Conservation (phyloP, 2,329 filamentous ascomycete species). For the Monilinia aucupariae region DNA sequence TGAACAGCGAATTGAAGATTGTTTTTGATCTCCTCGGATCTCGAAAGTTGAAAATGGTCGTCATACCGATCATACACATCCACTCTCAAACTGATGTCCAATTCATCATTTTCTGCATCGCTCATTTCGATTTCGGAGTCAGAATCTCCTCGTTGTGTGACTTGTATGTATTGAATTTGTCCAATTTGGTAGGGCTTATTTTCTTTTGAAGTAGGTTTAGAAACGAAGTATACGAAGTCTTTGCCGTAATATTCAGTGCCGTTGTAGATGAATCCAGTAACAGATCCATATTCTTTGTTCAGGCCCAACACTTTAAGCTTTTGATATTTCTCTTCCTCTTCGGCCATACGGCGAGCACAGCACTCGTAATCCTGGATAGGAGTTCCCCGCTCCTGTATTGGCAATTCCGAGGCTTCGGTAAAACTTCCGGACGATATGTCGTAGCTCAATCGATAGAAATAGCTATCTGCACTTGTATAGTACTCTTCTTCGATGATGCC, state of each 20-base stretch:
- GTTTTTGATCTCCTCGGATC: not conserved
- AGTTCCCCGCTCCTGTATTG: not conserved
- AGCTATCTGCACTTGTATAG: not conserved
- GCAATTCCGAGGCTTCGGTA: not conserved
- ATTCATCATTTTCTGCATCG: not conserved
- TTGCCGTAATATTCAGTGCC: conserved; percentile 11
- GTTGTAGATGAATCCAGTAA: not conserved
- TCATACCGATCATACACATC: conserved; percentile 18
- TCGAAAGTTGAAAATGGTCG: not conserved
- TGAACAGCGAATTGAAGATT: not conserved
- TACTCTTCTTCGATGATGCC: conserved; percentile 6
- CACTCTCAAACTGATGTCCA: not conserved
- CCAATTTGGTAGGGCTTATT: conserved; percentile 19
- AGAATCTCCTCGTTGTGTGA: not conserved
- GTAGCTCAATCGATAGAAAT: conserved; percentile 20
- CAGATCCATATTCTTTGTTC: not conserved
- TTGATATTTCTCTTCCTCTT: not conserved
- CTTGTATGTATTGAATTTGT: conserved; percentile 15
- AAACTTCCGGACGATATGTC: conserved; percentile 2
- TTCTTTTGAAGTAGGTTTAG: not conserved
- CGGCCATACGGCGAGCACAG: not conserved
- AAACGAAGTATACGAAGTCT: conserved; percentile 21
- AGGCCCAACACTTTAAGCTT: not conserved
- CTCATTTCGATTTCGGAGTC: not conserved
- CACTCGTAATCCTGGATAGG: not conserved